These are phyloP conservation scores for Syzygium oleosum DNA, from an alignment of 345 rosid species.

Conservation along the genomic window DNA sequence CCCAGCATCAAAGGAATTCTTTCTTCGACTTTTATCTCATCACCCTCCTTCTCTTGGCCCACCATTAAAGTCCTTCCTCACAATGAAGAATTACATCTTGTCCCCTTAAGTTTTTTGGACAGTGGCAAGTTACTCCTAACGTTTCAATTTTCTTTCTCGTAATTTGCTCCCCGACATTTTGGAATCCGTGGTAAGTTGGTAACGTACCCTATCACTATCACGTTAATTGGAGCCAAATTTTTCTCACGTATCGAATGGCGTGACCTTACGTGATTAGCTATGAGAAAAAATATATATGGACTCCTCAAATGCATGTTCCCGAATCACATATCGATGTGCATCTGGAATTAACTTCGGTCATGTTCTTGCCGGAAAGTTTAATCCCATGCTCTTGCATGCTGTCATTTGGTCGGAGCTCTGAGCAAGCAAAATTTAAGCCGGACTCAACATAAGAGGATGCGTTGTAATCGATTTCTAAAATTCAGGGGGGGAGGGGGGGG, in stretches of 20 bases:
- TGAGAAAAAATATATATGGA: neutral
- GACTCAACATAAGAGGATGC: neutral
- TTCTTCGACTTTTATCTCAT: neutral
- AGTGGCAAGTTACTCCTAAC: neutral
- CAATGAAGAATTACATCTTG: neutral
- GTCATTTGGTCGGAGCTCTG: neutral
- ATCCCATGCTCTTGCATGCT: neutral
- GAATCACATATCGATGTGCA: neutral
- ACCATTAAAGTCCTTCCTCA: neutral
- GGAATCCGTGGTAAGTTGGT: neutral
- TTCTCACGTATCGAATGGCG: neutral
- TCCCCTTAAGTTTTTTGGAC: neutral
- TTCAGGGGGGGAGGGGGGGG: neutral
- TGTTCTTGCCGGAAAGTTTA: neutral
- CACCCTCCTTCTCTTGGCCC: neutral
- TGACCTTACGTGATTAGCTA: fast-evolving
- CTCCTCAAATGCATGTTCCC: neutral
- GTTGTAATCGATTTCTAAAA: neutral
- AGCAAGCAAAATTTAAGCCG: neutral
- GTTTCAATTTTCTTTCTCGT: neutral
- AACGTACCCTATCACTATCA: neutral
- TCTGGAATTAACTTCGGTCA: neutral
- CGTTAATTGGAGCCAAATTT: neutral
- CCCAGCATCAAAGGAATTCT: neutral
- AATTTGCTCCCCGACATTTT: neutral